phyloP scores from a whole-genome alignment of 805 yeast species.

The Candida coquimbonensis region DNA sequence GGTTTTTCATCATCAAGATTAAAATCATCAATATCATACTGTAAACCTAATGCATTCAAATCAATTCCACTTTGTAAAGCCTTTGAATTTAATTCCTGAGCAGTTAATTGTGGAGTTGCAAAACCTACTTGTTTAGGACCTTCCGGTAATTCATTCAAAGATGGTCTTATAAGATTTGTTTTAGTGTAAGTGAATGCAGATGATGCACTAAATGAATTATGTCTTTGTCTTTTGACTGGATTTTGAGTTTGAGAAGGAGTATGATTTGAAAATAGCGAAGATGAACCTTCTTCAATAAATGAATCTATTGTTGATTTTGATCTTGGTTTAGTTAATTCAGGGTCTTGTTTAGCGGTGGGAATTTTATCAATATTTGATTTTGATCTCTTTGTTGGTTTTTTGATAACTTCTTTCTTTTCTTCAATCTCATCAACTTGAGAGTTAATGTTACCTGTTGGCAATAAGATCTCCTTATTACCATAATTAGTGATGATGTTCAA shows the following conservation, averaged over 20 bases:
- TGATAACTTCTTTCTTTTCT: not conserved
- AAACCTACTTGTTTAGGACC: conserved; percentile 71
- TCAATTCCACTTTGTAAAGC: conserved; percentile 32
- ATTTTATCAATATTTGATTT: not conserved
- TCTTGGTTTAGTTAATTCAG: not conserved
- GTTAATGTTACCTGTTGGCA: conserved; percentile 24
- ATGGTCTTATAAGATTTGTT: conserved; percentile 3
- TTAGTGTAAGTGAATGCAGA: conserved; percentile 30
- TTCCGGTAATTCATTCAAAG: conserved; percentile 23
- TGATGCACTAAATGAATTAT: conserved; percentile 39
- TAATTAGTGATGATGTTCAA: conserved; percentile 30
- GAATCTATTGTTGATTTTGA: conserved; percentile 2
- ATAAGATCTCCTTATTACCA: conserved; percentile 32
- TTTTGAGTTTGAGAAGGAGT: not conserved
- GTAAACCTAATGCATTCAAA: conserved; percentile 30
- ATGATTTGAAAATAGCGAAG: conserved; percentile 1
- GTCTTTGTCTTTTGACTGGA: conserved; percentile 27
- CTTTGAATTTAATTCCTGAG: conserved; percentile 34
- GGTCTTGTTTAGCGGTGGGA: not conserved
- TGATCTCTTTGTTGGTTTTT: not conserved
- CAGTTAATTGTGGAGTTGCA: conserved; percentile 70
- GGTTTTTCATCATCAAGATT: conserved; percentile 7
- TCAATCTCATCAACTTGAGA: too few relatives aligned
- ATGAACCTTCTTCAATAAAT: not conserved
- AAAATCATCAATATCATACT: conserved; percentile 19